These are phyloP conservation scores for Dothiorella sarmentorum DNA, from an alignment of 2,329 filamentous ascomycete species.

Conservation along the genomic window DNA sequence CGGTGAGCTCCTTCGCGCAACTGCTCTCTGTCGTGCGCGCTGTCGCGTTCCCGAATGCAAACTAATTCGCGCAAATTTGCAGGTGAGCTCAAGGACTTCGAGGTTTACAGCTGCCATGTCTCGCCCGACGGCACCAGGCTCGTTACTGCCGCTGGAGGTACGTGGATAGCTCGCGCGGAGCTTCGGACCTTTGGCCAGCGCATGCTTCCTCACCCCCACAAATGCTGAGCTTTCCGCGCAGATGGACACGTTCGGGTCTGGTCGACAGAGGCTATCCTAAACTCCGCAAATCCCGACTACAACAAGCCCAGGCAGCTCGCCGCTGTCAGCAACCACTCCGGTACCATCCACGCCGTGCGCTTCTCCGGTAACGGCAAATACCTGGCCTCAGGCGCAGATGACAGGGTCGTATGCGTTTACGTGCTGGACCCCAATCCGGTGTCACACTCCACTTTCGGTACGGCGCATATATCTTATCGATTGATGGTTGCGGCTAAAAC, in stretches of 20 bases:
- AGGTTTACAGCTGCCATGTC: slow-evolving; percentile 97
- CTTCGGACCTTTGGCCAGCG: not conserved
- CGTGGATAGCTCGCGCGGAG: slow-evolving; percentile 27
- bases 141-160: slow-evolving; percentile 89
- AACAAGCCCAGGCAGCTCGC: slow-evolving; percentile 86
- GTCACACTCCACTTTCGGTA: slow-evolving; percentile 74
- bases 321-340: slow-evolving; percentile 97
- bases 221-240: slow-evolving; percentile 35
- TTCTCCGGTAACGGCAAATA: slow-evolving; percentile 96
- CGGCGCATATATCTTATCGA: slow-evolving; percentile 25
- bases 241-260: slow-evolving; percentile 97
- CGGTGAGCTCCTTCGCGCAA: slow-evolving; percentile 51
- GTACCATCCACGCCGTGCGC: slow-evolving; percentile 93
- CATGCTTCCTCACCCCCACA: slow-evolving; percentile 21
- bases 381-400: slow-evolving; percentile 92
- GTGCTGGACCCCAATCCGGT: slow-evolving; percentile 80
- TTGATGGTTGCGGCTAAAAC: slow-evolving; percentile 18
- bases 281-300: slow-evolving; percentile 68
- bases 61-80: slow-evolving; percentile 23
- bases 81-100: slow-evolving; percentile 97
- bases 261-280: slow-evolving; percentile 92
- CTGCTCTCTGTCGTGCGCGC: slow-evolving; percentile 7
- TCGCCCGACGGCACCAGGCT: slow-evolving; percentile 90
- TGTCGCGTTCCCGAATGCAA: slow-evolving; percentile 21
- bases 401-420: slow-evolving; percentile 98